Conservation (phyloP, 169 alveolate species). For the Plasmodium billcollinsi region DNA sequence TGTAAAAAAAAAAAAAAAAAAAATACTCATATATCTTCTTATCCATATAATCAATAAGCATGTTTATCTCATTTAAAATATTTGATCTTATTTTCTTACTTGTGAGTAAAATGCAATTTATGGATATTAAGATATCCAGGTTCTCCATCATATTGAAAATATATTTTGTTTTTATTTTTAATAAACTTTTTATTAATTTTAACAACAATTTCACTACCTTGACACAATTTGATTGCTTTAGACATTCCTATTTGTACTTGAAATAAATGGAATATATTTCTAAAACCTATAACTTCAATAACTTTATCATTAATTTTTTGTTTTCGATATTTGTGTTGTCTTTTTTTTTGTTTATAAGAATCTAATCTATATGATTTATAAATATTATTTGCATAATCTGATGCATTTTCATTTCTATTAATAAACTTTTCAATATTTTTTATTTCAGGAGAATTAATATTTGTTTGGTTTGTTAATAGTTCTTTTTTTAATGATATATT, state of each 20-base stretch:
- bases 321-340: constrained; percentile 40
- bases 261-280: constrained; percentile 82
- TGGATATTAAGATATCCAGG: constrained; percentile 51
- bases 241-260: constrained; percentile 82
- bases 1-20: constrained; percentile 10
- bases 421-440: not conserved
- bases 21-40: not conserved
- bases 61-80: too few species aligned
- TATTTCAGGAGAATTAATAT: not conserved
- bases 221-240: constrained; percentile 44
- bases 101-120: constrained; percentile 67
- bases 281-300: constrained; percentile 86
- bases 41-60: not conserved
- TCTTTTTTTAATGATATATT: not conserved
- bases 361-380: constrained; percentile 54
- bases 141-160: constrained; percentile 69
- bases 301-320: constrained; percentile 84
- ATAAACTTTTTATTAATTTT: constrained; percentile 50
- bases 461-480: not conserved
- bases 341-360: constrained; percentile 45
- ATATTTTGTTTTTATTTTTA: constrained; percentile 40
- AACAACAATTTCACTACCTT: constrained; percentile 52
- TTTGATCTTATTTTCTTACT: constrained; percentile 15
- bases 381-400: constrained; percentile 21
- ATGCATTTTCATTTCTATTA: constrained; percentile 5